Conservation (phyloP, 2,329 filamentous ascomycete genomes). For the Ceratocystis variospora region DNA sequence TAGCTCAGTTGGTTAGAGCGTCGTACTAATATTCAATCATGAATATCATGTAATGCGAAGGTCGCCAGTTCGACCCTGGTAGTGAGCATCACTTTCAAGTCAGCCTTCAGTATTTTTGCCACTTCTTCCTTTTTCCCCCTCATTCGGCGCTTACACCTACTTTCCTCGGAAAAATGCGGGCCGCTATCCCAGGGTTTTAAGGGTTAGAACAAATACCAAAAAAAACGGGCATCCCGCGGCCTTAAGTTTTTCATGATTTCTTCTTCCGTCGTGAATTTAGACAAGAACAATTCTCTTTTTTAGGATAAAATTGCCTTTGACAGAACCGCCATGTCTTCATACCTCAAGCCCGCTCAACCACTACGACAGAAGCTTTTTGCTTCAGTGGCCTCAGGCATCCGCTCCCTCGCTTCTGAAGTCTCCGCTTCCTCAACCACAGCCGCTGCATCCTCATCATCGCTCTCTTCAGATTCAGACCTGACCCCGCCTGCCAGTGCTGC, state of each 20-base stretch:
- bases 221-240: not conserved
- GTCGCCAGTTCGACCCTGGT: slow-evolving; percentile 19
- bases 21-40: slow-evolving; percentile 15
- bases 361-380: slow-evolving; percentile 32
- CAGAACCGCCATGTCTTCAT: slow-evolving; percentile 26
- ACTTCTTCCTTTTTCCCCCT: not conserved
- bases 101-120: not conserved
- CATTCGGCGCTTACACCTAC: slow-evolving; percentile 11
- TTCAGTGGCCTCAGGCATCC: slow-evolving; percentile 25
- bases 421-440: slow-evolving; percentile 24
- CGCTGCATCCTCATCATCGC: slow-evolving; percentile 12
- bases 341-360: slow-evolving; percentile 31
- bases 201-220: not conserved
- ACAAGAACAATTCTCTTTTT: not conserved
- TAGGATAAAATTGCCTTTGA: not conserved
- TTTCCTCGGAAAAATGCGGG: slow-evolving; percentile 17
- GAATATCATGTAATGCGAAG: slow-evolving; percentile 15
- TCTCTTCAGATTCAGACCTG: slow-evolving; percentile 5
- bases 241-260: not conserved
- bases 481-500: slow-evolving; percentile 18
- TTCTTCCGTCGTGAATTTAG: not conserved
- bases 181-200: not conserved
- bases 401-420: slow-evolving; percentile 37
- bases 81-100: slow-evolving; percentile 12
- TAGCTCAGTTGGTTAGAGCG: slow-evolving; percentile 18